Conservation (phyloP, 2,329 filamentous ascomycete species). For the Tolypocladium tundrense region DNA sequence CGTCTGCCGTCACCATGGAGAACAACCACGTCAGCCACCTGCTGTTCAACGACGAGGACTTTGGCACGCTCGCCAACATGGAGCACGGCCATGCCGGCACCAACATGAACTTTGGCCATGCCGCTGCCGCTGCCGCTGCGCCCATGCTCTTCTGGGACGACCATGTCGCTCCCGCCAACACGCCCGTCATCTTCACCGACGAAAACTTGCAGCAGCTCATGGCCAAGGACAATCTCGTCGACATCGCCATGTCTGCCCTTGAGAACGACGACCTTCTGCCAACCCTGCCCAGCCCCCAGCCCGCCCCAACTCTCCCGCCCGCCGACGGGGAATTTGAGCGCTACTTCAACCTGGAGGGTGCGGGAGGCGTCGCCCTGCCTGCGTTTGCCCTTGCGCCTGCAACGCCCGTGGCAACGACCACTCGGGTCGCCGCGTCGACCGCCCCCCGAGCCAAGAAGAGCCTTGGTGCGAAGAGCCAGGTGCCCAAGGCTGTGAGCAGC, state of each 20-base stretch:
- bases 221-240: background rate
- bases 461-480: background rate
- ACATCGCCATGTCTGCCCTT: background rate
- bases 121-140: background rate
- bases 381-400: too few species aligned
- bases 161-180: background rate
- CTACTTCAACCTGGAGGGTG: background rate
- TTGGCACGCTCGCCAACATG: too few species aligned
- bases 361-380: background rate
- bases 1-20: background rate
- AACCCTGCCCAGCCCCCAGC: background rate
- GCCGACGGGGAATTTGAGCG: background rate
- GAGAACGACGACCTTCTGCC: background rate
- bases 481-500: background rate
- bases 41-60: too few species aligned
- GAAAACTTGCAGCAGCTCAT: background rate
- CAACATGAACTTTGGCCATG: background rate
- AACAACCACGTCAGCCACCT: too few species aligned
- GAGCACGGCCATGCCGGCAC: background rate
- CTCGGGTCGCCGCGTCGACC: background rate
- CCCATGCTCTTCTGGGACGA: background rate
- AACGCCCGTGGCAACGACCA: background rate
- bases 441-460: background rate
- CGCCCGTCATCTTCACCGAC: background rate
- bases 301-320: background rate